These are phyloP conservation scores for Ophiorrhiza pumila DNA, from an alignment of 257 asterid species.

Conservation along the genomic window DNA sequence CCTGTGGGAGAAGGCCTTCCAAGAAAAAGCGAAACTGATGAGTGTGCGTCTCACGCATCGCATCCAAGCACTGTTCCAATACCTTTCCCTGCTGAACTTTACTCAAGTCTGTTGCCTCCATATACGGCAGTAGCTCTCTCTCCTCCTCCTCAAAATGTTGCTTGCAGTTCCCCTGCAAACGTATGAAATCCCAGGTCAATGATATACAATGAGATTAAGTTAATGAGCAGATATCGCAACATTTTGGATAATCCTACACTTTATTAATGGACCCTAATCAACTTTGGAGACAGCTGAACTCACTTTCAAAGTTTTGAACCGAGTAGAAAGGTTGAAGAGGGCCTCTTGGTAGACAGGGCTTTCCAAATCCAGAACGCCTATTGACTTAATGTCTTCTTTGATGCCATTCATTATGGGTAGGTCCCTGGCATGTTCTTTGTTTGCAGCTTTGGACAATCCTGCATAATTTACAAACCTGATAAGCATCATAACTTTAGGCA, in stretches of 20 bases:
- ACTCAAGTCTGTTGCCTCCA: conserved; percentile 85
- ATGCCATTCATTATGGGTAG: conserved; percentile 96
- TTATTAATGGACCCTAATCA: not conserved
- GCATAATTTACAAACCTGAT: conserved; percentile 17
- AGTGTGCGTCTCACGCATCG: conserved; percentile 84
- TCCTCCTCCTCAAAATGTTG: conserved; percentile 88
- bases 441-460: conserved; percentile 92
- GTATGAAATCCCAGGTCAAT: not conserved
- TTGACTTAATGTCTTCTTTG: conserved; percentile 87
- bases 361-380: conserved; percentile 77
- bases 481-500: not conserved
- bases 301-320: conserved; percentile 73
- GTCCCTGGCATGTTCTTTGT: conserved; percentile 81
- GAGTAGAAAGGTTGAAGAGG: conserved; percentile 50
- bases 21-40: conserved; percentile 70
- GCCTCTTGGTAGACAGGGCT: conserved; percentile 82
- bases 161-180: conserved; percentile 60
- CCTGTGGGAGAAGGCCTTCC: conserved; percentile 90
- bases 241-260: not conserved
- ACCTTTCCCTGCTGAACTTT: conserved; percentile 66
- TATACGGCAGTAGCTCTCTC: conserved; percentile 70
- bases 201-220: not conserved
- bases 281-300: conserved; percentile 12
- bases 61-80: conserved; percentile 69
- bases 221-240: not conserved